A percentile compares a stretch with the other conserved stretches of the same genome.
Conservation (phyloP, 2,329 filamentous ascomycete species). For the Verticillium alfalfae region DNA sequence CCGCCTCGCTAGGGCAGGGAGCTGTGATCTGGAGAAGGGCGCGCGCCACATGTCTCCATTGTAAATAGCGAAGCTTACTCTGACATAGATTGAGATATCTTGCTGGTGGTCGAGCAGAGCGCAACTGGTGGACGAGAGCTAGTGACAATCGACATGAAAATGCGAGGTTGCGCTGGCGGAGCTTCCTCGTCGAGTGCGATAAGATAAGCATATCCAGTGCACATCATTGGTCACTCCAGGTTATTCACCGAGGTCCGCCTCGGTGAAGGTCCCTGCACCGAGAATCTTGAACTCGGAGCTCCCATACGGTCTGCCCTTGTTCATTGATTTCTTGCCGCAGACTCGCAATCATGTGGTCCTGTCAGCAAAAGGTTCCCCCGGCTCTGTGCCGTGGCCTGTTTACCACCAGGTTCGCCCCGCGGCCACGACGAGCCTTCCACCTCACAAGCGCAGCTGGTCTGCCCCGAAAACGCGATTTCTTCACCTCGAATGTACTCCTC, state of each 20-base stretch:
- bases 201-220: background rate
- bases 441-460: slow-evolving; percentile 32
- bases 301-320: background rate
- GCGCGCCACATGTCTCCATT: slow-evolving; percentile 12
- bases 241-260: background rate
- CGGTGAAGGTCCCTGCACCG: background rate
- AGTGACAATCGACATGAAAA: background rate
- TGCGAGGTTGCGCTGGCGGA: background rate
- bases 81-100: background rate
- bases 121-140: background rate
- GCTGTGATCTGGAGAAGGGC: slow-evolving; percentile 5
- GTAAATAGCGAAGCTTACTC: background rate
- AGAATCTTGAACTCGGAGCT: background rate
- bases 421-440: slow-evolving; percentile 35
- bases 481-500: slow-evolving; percentile 58
- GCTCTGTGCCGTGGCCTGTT: slow-evolving; percentile 7
- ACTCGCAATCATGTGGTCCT: slow-evolving; percentile 6
- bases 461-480: slow-evolving; percentile 58
- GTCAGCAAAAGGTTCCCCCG: slow-evolving; percentile 6
- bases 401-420: slow-evolving; percentile 1
- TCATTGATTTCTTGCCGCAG: background rate
- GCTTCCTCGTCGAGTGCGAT: background rate
- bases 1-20: slow-evolving; percentile 5
- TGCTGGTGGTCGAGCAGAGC: background rate
- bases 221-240: background rate